Conservation (phyloP, 2,329 filamentous ascomycete species). For the Colletotrichum sojae region DNA sequence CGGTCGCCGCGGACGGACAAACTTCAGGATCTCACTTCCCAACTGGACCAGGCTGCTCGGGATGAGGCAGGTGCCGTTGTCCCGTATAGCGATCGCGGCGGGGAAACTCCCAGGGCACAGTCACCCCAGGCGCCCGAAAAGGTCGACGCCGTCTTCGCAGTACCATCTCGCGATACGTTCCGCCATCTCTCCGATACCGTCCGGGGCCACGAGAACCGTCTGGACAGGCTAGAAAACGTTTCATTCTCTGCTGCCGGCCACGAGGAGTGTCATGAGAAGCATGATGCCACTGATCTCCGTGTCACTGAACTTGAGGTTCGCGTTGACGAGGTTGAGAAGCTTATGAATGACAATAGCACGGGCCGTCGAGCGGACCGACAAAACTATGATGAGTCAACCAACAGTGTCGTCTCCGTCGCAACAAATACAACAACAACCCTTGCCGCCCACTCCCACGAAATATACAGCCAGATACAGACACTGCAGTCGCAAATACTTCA, state of each 20-base stretch:
- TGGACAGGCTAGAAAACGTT: constrained; percentile 78
- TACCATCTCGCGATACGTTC: constrained; percentile 54
- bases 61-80: constrained; percentile 47
- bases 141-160: constrained; percentile 37
- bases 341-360: constrained; percentile 61
- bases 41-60: constrained; percentile 39
- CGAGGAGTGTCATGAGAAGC: constrained; percentile 77
- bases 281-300: constrained; percentile 77
- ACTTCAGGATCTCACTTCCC: constrained; percentile 42
- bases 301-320: constrained; percentile 78
- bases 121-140: constrained; percentile 26
- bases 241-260: constrained; percentile 78
- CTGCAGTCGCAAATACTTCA: constrained; percentile 66
- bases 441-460: constrained; percentile 59
- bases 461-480: constrained; percentile 65
- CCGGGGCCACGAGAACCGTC: constrained; percentile 72
- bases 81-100: constrained; percentile 41
- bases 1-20: constrained; percentile 51
- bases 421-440: constrained; percentile 58
- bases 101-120: constrained; percentile 45
- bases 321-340: constrained; percentile 72
- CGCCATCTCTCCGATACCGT: constrained; percentile 67
- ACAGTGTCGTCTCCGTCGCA: constrained; percentile 62
- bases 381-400: constrained; percentile 59
- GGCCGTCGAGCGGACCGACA: constrained; percentile 53